A percentile compares a stretch with the other conserved stretches of the same genome.
phyloP scores from a whole-genome alignment of 805 yeast genomes.

The Sugiyamaella valdiviana region DNA sequence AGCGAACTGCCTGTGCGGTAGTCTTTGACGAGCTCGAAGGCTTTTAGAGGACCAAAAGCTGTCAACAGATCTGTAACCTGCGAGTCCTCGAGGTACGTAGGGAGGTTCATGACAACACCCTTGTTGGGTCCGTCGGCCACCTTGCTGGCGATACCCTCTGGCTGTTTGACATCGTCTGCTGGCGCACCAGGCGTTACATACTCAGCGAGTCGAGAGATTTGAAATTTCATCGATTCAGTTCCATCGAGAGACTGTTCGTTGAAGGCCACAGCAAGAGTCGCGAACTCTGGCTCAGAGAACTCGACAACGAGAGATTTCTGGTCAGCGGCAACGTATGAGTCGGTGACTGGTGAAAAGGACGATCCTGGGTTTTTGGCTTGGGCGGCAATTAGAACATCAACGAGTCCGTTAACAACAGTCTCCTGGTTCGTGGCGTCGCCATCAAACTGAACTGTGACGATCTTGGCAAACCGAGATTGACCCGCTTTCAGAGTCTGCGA shows the following conservation, averaged over 20 bases:
- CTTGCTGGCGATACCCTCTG: conserved; percentile 9
- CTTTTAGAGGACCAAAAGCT: conserved; percentile 37
- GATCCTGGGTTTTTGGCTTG: not conserved
- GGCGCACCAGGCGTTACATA: conserved; percentile 35
- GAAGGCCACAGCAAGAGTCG: conserved; percentile 49
- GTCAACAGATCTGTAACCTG: conserved; percentile 39
- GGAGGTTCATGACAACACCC: conserved; percentile 42
- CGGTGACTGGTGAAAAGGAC: not conserved
- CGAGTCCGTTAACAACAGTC: not conserved
- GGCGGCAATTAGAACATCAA: not conserved
- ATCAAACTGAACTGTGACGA: not conserved
- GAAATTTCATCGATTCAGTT: conserved; percentile 1
- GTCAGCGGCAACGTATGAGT: conserved; percentile 6
- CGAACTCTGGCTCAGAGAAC: conserved; percentile 44
- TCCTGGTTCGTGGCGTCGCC: not conserved
- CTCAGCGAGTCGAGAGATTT: conserved; percentile 39
- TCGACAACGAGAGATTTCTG: conserved; percentile 40
- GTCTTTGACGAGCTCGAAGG: conserved; percentile 38
- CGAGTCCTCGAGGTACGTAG: conserved; percentile 39
- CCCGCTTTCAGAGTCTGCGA: not conserved
- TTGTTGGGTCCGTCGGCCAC: conserved; percentile 34
- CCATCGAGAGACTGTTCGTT: conserved; percentile 26
- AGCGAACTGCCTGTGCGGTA: conserved; percentile 44
- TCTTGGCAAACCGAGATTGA: conserved; percentile 1
- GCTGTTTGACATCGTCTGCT: conserved; percentile 12